Conservation (phyloP, 352 stramenopile genomes). For the Phytophthora pinifolia region DNA sequence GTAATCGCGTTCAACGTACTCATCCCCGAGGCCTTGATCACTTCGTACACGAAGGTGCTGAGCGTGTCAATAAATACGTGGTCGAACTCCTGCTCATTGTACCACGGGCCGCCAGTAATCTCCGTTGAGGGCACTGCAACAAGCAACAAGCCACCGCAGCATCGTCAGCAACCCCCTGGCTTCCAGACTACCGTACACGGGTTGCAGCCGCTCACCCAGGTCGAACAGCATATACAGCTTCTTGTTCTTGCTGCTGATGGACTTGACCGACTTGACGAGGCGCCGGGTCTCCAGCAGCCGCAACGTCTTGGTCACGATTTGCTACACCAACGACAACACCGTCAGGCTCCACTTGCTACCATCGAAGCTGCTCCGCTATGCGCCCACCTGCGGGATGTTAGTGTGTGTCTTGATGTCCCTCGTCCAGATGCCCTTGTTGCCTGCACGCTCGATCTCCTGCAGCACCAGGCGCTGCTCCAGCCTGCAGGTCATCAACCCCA, state of each 20-base stretch:
- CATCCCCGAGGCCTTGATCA: slow-evolving; percentile 87
- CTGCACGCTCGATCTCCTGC: slow-evolving; percentile 95
- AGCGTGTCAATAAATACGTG: slow-evolving; percentile 98
- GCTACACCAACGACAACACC: slow-evolving; percentile 39
- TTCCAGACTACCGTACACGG: background rate
- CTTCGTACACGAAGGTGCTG: slow-evolving; percentile 93
- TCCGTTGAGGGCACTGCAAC: slow-evolving; percentile 93
- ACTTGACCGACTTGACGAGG: slow-evolving; percentile 99
- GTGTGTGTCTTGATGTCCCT: slow-evolving; percentile 98
- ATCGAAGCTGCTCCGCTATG: background rate
- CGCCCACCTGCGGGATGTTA: slow-evolving; percentile 91
- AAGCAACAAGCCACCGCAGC: slow-evolving; percentile 14
- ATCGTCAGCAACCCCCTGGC: slow-evolving; percentile 4
- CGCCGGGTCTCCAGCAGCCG: slow-evolving; percentile 95
- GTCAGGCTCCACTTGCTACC: slow-evolving; percentile 11
- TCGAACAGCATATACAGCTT: slow-evolving; percentile 99
- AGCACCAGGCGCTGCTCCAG: slow-evolving; percentile 85
- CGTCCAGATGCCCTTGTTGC: slow-evolving; percentile 99
- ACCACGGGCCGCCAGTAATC: slow-evolving; percentile 99
- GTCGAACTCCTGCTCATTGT: slow-evolving; percentile 99
- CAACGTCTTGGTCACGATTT: slow-evolving; percentile 98
- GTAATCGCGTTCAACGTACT: slow-evolving; percentile 88
- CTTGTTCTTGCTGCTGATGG: slow-evolving; percentile 99
- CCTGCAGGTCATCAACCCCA: slow-evolving; percentile 34
- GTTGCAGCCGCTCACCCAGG: slow-evolving; percentile 47